A percentile compares a stretch with the other conserved stretches of the same genome.
Conservation (phyloP, 352 stramenopile genomes). For the Thalassiosira exigua region DNA sequence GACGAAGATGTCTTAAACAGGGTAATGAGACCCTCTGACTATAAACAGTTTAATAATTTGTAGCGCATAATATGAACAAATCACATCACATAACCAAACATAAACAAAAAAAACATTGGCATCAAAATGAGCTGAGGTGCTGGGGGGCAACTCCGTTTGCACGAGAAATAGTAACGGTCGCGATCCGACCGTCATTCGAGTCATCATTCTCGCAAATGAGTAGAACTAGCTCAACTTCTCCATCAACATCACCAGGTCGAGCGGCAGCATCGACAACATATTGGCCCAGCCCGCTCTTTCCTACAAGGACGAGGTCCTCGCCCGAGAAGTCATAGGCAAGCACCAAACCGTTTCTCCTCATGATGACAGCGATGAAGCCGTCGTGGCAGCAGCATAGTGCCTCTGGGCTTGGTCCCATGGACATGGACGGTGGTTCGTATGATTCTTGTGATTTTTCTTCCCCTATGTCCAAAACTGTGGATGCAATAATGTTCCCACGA, state of each 20-base stretch:
- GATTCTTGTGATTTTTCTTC: conserved; percentile 29
- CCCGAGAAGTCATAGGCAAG: conserved; percentile 76
- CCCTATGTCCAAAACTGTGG: conserved; percentile 54
- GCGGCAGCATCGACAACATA: conserved; percentile 85
- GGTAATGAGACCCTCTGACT: too few relatives aligned
- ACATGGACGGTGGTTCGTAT: conserved; percentile 71
- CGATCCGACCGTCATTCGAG: conserved; percentile 74
- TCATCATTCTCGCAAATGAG: conserved; percentile 73
- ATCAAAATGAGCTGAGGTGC: neutral
- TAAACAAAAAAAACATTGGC: too few relatives aligned
- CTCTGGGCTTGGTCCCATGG: conserved; percentile 81
- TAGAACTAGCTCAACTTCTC: conserved; percentile 77
- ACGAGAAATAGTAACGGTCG: conserved; percentile 23
- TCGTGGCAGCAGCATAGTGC: conserved; percentile 72
- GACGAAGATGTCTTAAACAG: too few relatives aligned
- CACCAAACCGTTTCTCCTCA: conserved; percentile 72
- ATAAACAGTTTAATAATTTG: too few relatives aligned
- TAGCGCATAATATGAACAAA: too few relatives aligned
- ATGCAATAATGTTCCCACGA: conserved; percentile 44
- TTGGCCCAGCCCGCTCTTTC: conserved; percentile 70
- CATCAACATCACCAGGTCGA: conserved; percentile 57
- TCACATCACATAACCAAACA: too few relatives aligned
- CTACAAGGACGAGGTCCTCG: conserved; percentile 68
- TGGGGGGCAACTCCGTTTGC: neutral
- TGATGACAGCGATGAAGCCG: conserved; percentile 74